phyloP scores from a whole-genome alignment of 2,329 filamentous ascomycete species.

The Colletotrichum karsti region DNA sequence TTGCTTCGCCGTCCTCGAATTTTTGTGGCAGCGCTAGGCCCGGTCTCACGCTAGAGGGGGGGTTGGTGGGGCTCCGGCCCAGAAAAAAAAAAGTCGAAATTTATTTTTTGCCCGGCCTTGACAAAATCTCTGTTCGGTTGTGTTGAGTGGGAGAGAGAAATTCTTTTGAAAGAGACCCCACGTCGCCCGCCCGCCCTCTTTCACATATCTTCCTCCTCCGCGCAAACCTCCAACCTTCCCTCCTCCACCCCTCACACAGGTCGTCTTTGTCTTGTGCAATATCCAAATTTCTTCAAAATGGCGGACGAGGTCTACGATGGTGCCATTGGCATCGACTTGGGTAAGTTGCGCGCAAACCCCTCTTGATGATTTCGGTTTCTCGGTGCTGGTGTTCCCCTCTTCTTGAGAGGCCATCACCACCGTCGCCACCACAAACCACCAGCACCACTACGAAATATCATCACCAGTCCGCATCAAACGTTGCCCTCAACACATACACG shows the following conservation, averaged over 20 bases:
- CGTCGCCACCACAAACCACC: constrained; percentile 20
- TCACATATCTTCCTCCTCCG: constrained; percentile 30
- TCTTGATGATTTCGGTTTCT: constrained; percentile 9
- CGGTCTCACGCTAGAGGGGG: constrained; percentile 22
- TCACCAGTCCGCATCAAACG: not conserved
- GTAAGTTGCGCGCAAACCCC: constrained; percentile 60
- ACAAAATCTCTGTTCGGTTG: constrained; percentile 27
- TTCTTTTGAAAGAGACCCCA: constrained; percentile 31
- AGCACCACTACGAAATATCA: not conserved
- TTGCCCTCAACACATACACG: not conserved
- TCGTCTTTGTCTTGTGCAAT: constrained; percentile 30
- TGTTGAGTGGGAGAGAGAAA: constrained; percentile 27
- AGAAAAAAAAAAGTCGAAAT: constrained; percentile 32
- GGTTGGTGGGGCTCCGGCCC: constrained; percentile 25
- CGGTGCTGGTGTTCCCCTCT: constrained; percentile 27
- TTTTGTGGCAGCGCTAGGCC: constrained; percentile 25
- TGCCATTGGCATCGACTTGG: constrained; percentile 99
- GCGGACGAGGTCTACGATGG: constrained; percentile 98
- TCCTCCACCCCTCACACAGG: constrained; percentile 31
- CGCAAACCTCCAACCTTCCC: constrained; percentile 28
- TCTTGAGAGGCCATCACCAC: not conserved
- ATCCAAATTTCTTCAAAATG: constrained; percentile 68
- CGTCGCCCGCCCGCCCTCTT: constrained; percentile 25
- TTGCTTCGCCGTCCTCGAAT: constrained; percentile 19
- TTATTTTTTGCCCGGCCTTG: constrained; percentile 27